These are phyloP conservation scores for Drosera capensis DNA, from an alignment of 148 eudicot genomes.

Conservation along the genomic window DNA sequence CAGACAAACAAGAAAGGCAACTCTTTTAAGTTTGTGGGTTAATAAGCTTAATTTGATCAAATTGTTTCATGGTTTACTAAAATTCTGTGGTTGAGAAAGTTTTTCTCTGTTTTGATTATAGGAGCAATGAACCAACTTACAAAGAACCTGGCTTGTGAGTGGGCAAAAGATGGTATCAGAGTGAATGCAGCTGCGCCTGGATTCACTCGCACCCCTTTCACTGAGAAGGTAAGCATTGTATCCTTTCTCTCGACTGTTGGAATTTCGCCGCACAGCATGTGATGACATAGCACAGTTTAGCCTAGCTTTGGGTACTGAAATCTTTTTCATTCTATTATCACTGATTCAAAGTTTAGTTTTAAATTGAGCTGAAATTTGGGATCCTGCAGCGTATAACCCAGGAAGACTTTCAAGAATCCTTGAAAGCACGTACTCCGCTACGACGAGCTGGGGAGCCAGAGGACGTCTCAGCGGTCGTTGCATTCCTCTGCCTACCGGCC, in stretches of 20 bases:
- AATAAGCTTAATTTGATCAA: background rate
- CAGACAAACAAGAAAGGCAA: too few relatives aligned
- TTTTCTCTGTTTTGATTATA: background rate
- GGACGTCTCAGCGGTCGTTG: slow-evolving; percentile 30
- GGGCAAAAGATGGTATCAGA: slow-evolving; percentile 30
- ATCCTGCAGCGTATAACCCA: background rate
- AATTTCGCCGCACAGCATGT: background rate
- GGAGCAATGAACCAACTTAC: slow-evolving; percentile 31
- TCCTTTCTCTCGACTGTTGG: background rate
- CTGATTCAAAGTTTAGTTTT: too few relatives aligned
- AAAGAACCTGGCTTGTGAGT: slow-evolving; percentile 31
- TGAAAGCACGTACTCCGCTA: slow-evolving; percentile 13
- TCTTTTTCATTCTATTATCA: too few relatives aligned
- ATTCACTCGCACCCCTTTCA: slow-evolving; percentile 11
- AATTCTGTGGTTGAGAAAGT: background rate
- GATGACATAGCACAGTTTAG: too few relatives aligned
- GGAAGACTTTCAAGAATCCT: background rate
- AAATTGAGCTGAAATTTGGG: background rate
- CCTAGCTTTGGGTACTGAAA: too few relatives aligned
- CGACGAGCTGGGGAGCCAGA: slow-evolving; percentile 23
- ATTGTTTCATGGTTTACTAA: background rate
- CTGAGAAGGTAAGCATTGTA: slow-evolving; percentile 3
- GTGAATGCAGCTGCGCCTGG: slow-evolving; percentile 27
- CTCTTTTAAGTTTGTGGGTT: too few relatives aligned
- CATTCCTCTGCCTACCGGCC: slow-evolving; percentile 33